Evolutionary conservation across 179 eudicot genomes (phyloP), one percentile per base, ranked within the genome.

Genomic region (Carnegiea gigantea): DNA sequence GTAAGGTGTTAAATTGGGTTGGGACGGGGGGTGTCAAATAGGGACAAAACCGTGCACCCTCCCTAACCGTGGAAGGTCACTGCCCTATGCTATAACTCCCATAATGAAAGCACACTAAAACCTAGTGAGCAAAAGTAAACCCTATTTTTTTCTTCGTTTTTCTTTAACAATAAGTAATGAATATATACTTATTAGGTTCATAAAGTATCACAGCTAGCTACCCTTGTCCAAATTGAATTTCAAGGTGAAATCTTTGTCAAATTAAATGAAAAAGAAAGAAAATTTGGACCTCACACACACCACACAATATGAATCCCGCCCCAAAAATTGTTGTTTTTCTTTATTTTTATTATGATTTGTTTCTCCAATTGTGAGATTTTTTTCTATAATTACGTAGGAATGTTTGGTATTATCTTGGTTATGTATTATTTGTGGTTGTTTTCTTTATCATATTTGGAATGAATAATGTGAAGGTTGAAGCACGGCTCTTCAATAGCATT

Each of bases 21-120:
- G 12, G 44, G 60, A 4, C 0, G 30, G 17, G 9, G 80, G 62
- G 77, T 38, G 78, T 70, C 71, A 82, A 28, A 81, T 81, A 60
- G 82, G 78, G 82, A 76, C 87, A 75, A 82, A 79, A 78, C 54
- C 79, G 67, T 75, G 84, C 84, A 85, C 87, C 80, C 80, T 60
- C 73, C 87, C 78, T 75, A 73, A 78, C 54, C 73, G 71, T 73
- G 84, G 77, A 54, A 67, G 80, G 82, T 18, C 82, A 81, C 77
- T 74, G 54, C 82, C 87, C 79, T 81, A 76, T 0, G 24, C n/a
- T 21, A 79, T 68, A 26, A 68, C 11, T 33, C 11, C 68, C 68
- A 53, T 54, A 23, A 79, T 75, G 36, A 82, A 82, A 77, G 73
- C 33, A 44, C 46, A 59, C 78, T 7, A 28, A 8, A 43, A 33